Conservation (phyloP, 176 grass and related monocot species). For the Paspalum notatum region DNA sequence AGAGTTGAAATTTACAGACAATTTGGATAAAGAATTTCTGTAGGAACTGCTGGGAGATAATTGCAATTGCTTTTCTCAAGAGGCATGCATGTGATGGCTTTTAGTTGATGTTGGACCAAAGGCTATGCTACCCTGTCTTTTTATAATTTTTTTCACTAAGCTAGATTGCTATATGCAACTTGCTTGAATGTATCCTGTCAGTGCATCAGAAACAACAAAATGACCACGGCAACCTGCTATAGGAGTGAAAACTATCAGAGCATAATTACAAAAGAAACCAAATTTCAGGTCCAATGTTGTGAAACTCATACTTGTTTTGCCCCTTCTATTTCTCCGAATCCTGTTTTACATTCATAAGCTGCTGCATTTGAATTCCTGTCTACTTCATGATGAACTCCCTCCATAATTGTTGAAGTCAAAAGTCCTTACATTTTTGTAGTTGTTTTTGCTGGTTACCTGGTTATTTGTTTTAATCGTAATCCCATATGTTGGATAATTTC, state of each 20-base stretch:
- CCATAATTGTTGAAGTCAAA: neutral
- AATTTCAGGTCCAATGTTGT: no score
- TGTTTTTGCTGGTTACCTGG: neutral
- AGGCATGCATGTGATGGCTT: neutral
- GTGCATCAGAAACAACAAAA: neutral
- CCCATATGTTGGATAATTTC: slow-evolving; percentile 26
- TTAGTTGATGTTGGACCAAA: neutral
- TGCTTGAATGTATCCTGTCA: neutral
- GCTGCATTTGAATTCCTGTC: neutral
- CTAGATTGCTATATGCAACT: neutral
- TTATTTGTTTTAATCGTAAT: neutral
- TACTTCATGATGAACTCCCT: neutral
- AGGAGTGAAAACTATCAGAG: neutral
- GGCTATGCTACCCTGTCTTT: neutral
- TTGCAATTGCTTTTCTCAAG: neutral
- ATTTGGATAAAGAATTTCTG: neutral
- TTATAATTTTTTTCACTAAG: slow-evolving; percentile 2
- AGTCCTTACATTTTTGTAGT: neutral
- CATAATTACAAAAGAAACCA: no score
- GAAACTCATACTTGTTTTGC: no score
- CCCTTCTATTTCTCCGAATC: neutral
- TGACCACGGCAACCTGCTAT: neutral
- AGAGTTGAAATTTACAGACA: neutral
- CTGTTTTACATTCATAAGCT: neutral
- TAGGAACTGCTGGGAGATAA: neutral